These are phyloP conservation scores for Eucalyptus viminalis DNA, from an alignment of 345 rosid genomes.

Conservation along the genomic window DNA sequence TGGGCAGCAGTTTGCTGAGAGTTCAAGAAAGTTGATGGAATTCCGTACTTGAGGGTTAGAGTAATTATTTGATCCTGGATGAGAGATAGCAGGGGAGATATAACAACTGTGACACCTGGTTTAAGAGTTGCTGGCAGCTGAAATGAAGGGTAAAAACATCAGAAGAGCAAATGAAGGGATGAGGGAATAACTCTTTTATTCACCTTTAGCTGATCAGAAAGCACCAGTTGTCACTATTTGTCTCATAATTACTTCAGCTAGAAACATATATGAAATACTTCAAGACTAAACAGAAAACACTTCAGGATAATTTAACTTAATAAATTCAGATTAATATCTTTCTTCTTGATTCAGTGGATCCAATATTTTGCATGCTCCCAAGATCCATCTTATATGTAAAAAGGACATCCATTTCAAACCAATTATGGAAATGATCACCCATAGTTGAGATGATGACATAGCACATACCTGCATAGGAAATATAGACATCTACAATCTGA, in stretches of 20 bases:
- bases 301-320: background rate
- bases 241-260: background rate
- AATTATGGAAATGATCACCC: no score
- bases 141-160: background rate
- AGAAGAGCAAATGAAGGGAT: background rate
- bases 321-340: background rate
- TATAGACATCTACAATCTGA: no score
- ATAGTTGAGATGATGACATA: no score
- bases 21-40: conserved; percentile 80
- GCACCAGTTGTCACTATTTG: background rate
- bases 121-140: conserved; percentile 93
- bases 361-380: no score
- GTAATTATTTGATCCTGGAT: conserved; percentile 93
- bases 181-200: background rate
- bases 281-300: background rate
- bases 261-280: background rate
- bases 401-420: no score
- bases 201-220: background rate
- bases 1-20: conserved; percentile 75
- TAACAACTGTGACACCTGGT: conserved; percentile 80
- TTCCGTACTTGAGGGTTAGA: conserved; percentile 70
- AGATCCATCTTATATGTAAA: no score
- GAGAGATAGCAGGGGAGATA: conserved; percentile 83
- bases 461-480: no score
- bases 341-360: no score